phyloP scores from a whole-genome alignment of 2,329 filamentous ascomycete species.

The Ophiostoma quercus region DNA sequence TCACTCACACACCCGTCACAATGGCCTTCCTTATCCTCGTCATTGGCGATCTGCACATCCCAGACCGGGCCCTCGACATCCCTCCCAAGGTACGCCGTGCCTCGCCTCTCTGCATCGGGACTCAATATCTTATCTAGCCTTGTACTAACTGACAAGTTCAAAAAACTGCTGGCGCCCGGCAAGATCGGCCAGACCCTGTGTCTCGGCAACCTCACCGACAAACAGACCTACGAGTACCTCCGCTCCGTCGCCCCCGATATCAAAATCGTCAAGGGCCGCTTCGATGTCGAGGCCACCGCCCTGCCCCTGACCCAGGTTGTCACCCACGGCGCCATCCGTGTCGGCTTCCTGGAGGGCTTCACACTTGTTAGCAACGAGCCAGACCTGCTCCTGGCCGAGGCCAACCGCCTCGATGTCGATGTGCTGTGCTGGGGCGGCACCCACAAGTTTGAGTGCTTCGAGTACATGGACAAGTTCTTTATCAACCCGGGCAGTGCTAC shows the following conservation, averaged over 20 bases:
- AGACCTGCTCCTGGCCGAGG: slow-evolving; percentile 61
- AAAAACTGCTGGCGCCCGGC: slow-evolving; percentile 75
- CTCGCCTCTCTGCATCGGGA: slow-evolving; percentile 28
- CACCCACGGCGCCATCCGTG: slow-evolving; percentile 59
- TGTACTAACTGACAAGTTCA: slow-evolving; percentile 54
- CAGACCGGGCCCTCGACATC: slow-evolving; percentile 85
- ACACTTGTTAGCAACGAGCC: slow-evolving; percentile 62
- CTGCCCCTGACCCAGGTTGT: slow-evolving; percentile 62
- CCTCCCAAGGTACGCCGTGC: slow-evolving; percentile 67
- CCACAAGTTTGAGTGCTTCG: slow-evolving; percentile 64
- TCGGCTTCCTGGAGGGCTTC: slow-evolving; percentile 65
- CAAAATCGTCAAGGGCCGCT: slow-evolving; percentile 63
- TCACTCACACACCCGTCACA: slow-evolving; percentile 37
- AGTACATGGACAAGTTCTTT: slow-evolving; percentile 71
- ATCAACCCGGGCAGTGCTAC: slow-evolving; percentile 64
- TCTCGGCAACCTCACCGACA: slow-evolving; percentile 74
- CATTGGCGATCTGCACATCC: slow-evolving; percentile 90
- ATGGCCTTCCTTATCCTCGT: slow-evolving; percentile 88
- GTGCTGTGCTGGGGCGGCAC: slow-evolving; percentile 65
- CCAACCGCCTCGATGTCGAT: slow-evolving; percentile 63
- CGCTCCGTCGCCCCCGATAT: slow-evolving; percentile 67
- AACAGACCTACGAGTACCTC: slow-evolving; percentile 74
- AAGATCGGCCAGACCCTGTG: slow-evolving; percentile 80
- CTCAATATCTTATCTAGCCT: slow-evolving; percentile 14
- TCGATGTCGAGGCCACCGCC: slow-evolving; percentile 61